Base-by-base conservation (phyloP, 768 basidiomycete genomes). In the Leccinum arenicola region DNA sequence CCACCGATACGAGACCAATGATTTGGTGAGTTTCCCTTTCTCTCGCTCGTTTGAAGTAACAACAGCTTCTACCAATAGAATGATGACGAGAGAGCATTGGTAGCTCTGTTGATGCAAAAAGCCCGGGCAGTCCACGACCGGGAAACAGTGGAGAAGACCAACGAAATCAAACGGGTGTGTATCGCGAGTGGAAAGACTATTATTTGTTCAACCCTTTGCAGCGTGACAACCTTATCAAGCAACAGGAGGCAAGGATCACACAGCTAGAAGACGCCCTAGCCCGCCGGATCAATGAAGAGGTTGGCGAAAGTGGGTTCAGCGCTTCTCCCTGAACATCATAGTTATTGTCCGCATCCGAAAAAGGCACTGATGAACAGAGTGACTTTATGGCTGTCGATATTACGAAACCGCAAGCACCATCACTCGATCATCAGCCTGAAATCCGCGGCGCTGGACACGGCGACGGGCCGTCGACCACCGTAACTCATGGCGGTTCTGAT, bases 161-260 rank as follows among this genome's bases (percentile, higher is more conserved):
- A 86, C 62, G 84, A 86, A 56, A 75, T 87, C 29, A 80, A 79
- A 59, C 75, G 79, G 61, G 84, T 84, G 60, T 47, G 75, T 70
- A 52, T 57, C 14, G 50, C 35, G 49, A 62, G 54, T 47, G 55
- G 55, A 55, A 31, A 58, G 50, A 63, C 33, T 19, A 43, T 54
- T 54, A 40, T 57, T 50, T 57, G 6, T 49, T 56, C 50, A 48
- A 63, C 31, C 40, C 45, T 54, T 61, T 53, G 4, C 60, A 85
- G 84, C 78, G 81, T 57, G 82, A 84, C 51, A 79, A 76, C 55
- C 65, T 75, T 57, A 78, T 81, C 36, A 73, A 71, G 55, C 71
- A 76, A 54, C 71, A 81, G 21, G 77, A 80, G 58, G 71, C 70
- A 48, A 78, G 79, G 60, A 77, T 84, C 47, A 63, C 64, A 5